phyloP scores from a whole-genome alignment of 768 basidiomycete species.

The Mrakia blollopis region DNA sequence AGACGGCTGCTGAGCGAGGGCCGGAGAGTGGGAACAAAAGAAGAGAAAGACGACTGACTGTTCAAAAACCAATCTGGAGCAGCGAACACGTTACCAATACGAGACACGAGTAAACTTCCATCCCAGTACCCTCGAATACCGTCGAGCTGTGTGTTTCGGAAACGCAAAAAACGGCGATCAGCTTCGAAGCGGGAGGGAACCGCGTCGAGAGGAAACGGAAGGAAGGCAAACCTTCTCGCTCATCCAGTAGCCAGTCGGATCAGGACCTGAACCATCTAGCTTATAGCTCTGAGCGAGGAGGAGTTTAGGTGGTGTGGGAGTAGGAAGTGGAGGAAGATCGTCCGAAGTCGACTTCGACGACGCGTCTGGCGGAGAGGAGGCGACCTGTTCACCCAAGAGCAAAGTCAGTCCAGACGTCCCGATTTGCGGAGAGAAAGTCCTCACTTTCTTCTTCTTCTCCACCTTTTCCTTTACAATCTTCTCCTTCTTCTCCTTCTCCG shows the following conservation, averaged over 20 bases:
- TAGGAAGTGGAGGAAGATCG: not conserved
- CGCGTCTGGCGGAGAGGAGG: not conserved
- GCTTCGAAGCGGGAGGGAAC: not conserved
- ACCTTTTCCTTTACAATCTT: not conserved
- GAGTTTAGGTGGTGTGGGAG: not conserved
- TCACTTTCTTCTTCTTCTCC: not conserved
- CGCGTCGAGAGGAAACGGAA: not conserved
- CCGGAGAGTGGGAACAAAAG: not conserved
- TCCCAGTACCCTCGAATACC: constrained; percentile 15
- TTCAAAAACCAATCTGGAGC: not conserved
- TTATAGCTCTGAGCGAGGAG: constrained; percentile 3
- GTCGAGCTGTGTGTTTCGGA: not conserved
- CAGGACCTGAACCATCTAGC: not conserved
- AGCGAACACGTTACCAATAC: constrained; percentile 3
- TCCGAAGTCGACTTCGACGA: not conserved
- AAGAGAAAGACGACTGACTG: not conserved
- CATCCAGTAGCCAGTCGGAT: constrained; percentile 10
- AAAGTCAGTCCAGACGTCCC: not conserved
- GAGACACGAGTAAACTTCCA: not conserved
- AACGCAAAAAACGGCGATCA: not conserved
- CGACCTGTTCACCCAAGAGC: not conserved
- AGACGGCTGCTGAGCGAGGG: too few species aligned
- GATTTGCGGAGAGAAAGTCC: not conserved
- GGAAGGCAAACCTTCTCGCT: constrained; percentile 2
- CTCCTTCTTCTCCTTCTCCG: not conserved